Evolutionary conservation across 192 early-diverging fungal species (phyloP).

Genomic region (Fimicolochytrium jonesii): DNA sequence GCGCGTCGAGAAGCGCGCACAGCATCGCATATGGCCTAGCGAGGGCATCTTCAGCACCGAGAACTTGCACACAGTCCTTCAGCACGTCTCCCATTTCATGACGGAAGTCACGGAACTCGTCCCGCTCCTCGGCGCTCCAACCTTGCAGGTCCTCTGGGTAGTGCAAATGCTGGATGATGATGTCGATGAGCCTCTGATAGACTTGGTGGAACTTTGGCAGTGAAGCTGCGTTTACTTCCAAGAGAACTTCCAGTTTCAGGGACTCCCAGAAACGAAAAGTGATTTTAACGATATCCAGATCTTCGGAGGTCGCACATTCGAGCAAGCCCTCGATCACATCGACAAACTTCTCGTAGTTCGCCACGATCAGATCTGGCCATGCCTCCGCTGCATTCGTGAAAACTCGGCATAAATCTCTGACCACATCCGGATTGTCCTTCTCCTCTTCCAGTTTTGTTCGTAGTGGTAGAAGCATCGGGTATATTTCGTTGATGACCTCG

Average conservation of each 20-base stretch:
- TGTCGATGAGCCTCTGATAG: conserved; percentile 67
- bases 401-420: conserved; percentile 80
- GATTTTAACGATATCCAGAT: conserved; percentile 82
- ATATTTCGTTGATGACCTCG: conserved; percentile 59
- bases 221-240: conserved; percentile 29
- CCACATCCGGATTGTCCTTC: conserved; percentile 74
- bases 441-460: conserved; percentile 33
- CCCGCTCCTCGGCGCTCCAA: conserved; percentile 77
- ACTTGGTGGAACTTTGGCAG: conserved; percentile 52
- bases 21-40: conserved; percentile 60
- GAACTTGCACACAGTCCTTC: conserved; percentile 85
- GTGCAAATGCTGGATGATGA: conserved; percentile 80
- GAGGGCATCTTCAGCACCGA: conserved; percentile 74
- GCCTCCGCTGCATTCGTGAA: conserved; percentile 89
- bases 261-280: conserved; percentile 89
- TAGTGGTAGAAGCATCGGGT: conserved; percentile 43
- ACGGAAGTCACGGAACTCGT: conserved; percentile 95
- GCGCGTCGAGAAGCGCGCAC: conserved; percentile 15
- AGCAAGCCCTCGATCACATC: conserved; percentile 78
- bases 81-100: conserved; percentile 96
- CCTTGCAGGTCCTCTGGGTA: conserved; percentile 68
- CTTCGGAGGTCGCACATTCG: conserved; percentile 72
- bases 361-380: conserved; percentile 70
- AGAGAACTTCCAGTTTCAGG: conserved; percentile 56
- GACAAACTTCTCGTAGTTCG: conserved; percentile 62